Percentiles rank a stretch among this genome's conserved stretches.
Conservation (phyloP, 192 early-diverging fungal genomes). For the Phlyctochytrium arcticum region DNA sequence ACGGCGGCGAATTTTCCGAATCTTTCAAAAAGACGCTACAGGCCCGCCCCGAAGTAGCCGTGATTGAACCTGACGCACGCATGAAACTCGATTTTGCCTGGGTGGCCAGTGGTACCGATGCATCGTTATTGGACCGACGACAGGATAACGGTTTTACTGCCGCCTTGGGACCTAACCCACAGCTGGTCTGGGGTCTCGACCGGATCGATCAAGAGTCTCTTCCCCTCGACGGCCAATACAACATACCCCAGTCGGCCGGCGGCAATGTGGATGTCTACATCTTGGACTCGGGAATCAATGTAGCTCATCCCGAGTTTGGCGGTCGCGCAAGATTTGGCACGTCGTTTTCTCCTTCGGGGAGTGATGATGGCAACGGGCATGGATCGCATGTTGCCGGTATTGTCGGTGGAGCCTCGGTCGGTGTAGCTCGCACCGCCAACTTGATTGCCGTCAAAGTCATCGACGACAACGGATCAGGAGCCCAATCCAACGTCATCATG, state of each 20-base stretch:
- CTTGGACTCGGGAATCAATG: slow-evolving; percentile 88
- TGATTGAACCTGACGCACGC: slow-evolving; percentile 1
- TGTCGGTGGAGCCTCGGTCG: slow-evolving; percentile 49
- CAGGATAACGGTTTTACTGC: too few relatives aligned
- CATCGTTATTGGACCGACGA: not conserved
- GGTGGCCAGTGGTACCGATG: not conserved
- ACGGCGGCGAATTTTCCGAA: slow-evolving; percentile 2
- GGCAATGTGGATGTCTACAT: slow-evolving; percentile 84
- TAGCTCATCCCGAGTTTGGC: slow-evolving; percentile 81
- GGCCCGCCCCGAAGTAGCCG: not conserved
- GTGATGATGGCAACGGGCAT: slow-evolving; percentile 47
- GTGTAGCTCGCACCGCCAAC: slow-evolving; percentile 68
- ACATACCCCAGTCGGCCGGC: slow-evolving; percentile 36
- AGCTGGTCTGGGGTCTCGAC: slow-evolving; percentile 28
- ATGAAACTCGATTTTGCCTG: not conserved
- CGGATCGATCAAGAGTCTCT: slow-evolving; percentile 18
- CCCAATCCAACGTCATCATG: slow-evolving; percentile 43
- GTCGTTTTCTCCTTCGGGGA: slow-evolving; percentile 29
- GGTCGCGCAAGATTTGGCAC: slow-evolving; percentile 70
- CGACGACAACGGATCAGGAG: slow-evolving; percentile 40
- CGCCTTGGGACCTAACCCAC: not conserved
- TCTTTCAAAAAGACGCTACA: not conserved
- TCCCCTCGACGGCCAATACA: slow-evolving; percentile 20
- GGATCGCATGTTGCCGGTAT: slow-evolving; percentile 53
- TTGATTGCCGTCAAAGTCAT: slow-evolving; percentile 73